These are phyloP conservation scores for Piedraia hortae DNA, from an alignment of 2,329 filamentous ascomycete species.

Conservation along the genomic window DNA sequence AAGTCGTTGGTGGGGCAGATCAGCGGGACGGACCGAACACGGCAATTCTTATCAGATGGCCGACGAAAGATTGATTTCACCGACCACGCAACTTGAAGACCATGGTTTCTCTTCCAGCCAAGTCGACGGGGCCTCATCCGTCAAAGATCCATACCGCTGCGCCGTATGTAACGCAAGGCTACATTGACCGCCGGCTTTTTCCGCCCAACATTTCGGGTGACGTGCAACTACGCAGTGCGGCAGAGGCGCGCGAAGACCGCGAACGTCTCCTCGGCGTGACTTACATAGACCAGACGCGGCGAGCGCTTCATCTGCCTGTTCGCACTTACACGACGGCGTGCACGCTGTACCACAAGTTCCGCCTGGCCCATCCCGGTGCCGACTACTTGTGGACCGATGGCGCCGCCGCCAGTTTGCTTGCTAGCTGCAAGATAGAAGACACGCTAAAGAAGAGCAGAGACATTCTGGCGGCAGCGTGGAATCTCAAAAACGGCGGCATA, in stretches of 20 bases:
- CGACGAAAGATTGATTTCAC: too few relatives aligned
- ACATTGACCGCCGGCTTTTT: slow-evolving; percentile 41
- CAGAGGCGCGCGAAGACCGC: slow-evolving; percentile 41
- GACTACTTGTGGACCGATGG: slow-evolving; percentile 68
- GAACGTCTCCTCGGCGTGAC: slow-evolving; percentile 64
- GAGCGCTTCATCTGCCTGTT: slow-evolving; percentile 58
- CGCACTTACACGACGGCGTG: slow-evolving; percentile 80
- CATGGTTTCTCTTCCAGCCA: too few relatives aligned
- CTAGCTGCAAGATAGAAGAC: slow-evolving; percentile 92
- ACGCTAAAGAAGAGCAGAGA: slow-evolving; percentile 91
- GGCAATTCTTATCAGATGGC: too few relatives aligned
- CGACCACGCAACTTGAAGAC: too few relatives aligned
- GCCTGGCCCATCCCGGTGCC: slow-evolving; percentile 54
- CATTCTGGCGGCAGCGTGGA: slow-evolving; percentile 72
- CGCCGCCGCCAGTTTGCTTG: slow-evolving; percentile 64
- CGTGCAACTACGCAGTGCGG: slow-evolving; percentile 23
- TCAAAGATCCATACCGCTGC: slow-evolving; percentile 36
- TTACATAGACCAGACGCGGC: slow-evolving; percentile 65
- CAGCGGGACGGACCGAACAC: too few relatives aligned
- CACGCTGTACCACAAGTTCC: slow-evolving; percentile 82
- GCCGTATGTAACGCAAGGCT: slow-evolving; percentile 62
- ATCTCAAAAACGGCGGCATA: slow-evolving; percentile 37
- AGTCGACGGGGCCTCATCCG: slow-evolving; percentile 25
- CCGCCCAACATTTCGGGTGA: slow-evolving; percentile 12
- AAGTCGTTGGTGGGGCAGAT: too few relatives aligned